These are phyloP conservation scores for Ochromonas danica DNA, from an alignment of 108 stramenopile genomes.

Conservation along the genomic window DNA sequence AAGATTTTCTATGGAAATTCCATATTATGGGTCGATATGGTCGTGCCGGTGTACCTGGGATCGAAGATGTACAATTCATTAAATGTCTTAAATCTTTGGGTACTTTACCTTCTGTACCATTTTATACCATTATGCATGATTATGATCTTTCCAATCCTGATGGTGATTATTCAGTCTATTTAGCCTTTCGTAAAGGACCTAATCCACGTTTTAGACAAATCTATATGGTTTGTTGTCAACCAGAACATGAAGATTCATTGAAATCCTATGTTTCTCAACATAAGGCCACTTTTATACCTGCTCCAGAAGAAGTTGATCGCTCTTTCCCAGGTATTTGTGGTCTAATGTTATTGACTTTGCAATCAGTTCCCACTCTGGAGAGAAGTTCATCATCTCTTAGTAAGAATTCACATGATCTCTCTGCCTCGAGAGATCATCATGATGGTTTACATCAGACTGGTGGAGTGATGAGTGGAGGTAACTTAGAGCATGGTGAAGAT, in stretches of 20 bases:
- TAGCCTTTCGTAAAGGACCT: neutral
- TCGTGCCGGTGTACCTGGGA: neutral
- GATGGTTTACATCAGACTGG: neutral
- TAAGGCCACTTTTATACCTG: neutral
- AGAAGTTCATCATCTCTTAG: too few species aligned
- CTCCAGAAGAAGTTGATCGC: neutral
- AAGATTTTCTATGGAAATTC: constrained; percentile 8
- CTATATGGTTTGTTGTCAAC: neutral
- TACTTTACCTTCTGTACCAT: neutral
- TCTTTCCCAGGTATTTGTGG: neutral
- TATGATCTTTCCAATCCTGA: constrained; percentile 6
- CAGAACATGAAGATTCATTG: neutral
- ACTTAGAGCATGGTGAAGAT: neutral
- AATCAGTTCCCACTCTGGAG: too few species aligned
- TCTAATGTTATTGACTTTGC: neutral
- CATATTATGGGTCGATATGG: constrained; percentile 3
- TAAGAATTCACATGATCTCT: too few species aligned
- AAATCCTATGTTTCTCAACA: neutral
- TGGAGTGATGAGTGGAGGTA: neutral
- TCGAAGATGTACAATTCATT: neutral
- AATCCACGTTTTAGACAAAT: neutral
- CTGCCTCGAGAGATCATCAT: too few species aligned
- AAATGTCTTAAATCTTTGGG: constrained; percentile 13
- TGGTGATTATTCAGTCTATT: constrained; percentile 4
- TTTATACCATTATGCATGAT: neutral